Evolutionary conservation across 1,284 basidiomycete genomes (phyloP).

Genomic region (Coniophora puteana): DNA sequence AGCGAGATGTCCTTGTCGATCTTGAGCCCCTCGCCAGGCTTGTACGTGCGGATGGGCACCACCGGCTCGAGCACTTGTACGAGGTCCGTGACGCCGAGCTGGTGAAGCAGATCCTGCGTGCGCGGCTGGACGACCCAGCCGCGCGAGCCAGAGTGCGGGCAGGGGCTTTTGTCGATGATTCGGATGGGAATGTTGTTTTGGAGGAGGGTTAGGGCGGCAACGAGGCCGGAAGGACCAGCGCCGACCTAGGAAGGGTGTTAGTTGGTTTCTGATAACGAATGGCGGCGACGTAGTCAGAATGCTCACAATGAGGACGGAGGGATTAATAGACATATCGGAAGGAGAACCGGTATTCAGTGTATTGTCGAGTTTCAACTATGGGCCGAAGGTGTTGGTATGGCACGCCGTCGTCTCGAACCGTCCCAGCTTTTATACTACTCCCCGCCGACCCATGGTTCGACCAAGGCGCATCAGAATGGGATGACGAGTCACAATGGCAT

Average conservation of each 20-base stretch:
- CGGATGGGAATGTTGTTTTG: constrained; percentile 16
- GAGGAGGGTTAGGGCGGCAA: constrained; percentile 15
- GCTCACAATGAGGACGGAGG: too few species aligned
- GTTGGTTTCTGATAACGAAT: too few species aligned
- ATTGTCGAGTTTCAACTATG: too few species aligned
- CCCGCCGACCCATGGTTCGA: too few species aligned
- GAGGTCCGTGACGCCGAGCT: constrained; percentile 21
- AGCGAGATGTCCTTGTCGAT: constrained; percentile 16
- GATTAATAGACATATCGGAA: too few species aligned
- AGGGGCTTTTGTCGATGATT: constrained; percentile 19
- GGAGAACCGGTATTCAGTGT: too few species aligned
- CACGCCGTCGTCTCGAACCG: too few species aligned
- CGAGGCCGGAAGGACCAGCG: constrained; percentile 18
- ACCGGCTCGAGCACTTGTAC: constrained; percentile 10
- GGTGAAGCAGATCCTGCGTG: constrained; percentile 20
- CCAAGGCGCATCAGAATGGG: too few species aligned
- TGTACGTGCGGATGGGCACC: constrained; percentile 17
- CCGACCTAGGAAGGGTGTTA: constrained; percentile 18
- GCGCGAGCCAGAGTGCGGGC: constrained; percentile 10
- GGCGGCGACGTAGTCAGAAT: too few species aligned
- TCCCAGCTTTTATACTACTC: too few species aligned
- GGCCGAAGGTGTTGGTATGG: too few species aligned
- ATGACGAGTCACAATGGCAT: too few species aligned
- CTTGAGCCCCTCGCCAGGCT: constrained; percentile 14
- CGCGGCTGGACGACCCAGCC: constrained; percentile 21